phyloP scores from a whole-genome alignment of 129 eudicot species.

The Pseudognaphalium luteoalbum region DNA sequence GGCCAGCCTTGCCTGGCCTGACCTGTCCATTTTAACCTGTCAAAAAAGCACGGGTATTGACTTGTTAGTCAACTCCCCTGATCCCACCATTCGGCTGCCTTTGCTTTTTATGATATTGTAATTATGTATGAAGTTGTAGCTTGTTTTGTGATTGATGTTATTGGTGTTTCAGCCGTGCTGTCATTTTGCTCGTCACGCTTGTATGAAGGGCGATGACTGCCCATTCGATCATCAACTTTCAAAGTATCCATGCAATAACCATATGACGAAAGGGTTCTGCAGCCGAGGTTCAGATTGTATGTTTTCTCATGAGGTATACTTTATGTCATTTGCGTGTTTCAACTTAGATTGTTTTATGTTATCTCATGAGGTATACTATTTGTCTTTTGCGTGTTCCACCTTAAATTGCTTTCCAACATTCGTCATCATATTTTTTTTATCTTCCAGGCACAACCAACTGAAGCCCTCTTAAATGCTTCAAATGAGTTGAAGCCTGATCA shows the following conservation, averaged over 20 bases:
- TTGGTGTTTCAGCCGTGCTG: constrained; percentile 68
- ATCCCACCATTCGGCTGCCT: no score
- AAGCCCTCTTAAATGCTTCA: constrained; percentile 22
- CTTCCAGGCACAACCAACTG: constrained; percentile 41
- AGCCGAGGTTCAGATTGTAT: constrained; percentile 69
- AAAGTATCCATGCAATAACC: constrained; percentile 75
- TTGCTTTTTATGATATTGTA: neutral
- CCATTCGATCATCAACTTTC: constrained; percentile 88
- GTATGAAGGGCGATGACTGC: constrained; percentile 96
- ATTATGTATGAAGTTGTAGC: neutral
- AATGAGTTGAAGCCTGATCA: constrained; percentile 31
- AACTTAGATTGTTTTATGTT: constrained; percentile 51
- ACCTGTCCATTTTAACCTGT: neutral
- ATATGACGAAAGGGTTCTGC: constrained; percentile 58
- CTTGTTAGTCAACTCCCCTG: neutral
- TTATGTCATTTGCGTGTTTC: neutral
- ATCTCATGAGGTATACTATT: constrained; percentile 66
- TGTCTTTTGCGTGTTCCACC: neutral
- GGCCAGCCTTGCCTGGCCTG: no score
- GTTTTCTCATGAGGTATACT: constrained; percentile 79
- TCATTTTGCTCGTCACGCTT: constrained; percentile 73
- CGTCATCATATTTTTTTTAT: neutral
- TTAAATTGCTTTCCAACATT: neutral
- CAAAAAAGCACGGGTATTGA: neutral
- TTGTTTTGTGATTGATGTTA: constrained; percentile 12